Conservation (phyloP, 306 rosid genomes). For the Casuarina glauca region DNA sequence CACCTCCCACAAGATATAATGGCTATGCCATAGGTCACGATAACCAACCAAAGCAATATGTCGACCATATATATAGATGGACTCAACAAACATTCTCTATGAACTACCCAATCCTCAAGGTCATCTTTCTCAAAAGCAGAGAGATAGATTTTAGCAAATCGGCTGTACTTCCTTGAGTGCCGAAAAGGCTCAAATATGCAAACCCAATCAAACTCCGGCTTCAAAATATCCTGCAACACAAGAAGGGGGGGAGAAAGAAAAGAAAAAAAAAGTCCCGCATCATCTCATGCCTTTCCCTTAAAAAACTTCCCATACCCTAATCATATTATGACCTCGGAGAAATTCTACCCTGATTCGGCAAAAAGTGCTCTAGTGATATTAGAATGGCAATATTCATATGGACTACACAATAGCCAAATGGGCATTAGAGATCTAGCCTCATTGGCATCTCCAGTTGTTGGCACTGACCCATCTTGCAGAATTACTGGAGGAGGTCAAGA, state of each 20-base stretch:
- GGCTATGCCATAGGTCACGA: too few species aligned
- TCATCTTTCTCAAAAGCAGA: conserved; percentile 28
- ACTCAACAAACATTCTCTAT: conserved; percentile 9
- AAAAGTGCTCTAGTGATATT: conserved; percentile 46
- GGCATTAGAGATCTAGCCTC: conserved; percentile 45
- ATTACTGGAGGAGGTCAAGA: conserved; percentile 48
- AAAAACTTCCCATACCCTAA: conserved; percentile 29
- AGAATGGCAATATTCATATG: conserved; percentile 40
- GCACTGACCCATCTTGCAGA: conserved; percentile 36
- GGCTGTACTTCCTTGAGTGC: conserved; percentile 28
- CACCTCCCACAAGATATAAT: too few species aligned
- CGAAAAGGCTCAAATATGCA: conserved; percentile 38
- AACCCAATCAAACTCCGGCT: conserved; percentile 41
- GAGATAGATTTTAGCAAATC: conserved; percentile 43
- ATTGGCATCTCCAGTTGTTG: conserved; percentile 7
- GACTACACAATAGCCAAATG: conserved; percentile 37
- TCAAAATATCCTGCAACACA: conserved; percentile 41
- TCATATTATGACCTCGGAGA: conserved; percentile 35
- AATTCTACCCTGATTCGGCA: conserved; percentile 41
- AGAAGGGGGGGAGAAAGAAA: conserved; percentile 11
- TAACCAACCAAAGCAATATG: too few species aligned
- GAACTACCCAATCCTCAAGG: conserved; percentile 45
- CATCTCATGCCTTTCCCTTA: background rate
- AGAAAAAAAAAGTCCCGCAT: background rate
- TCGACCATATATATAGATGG: background rate